These are phyloP conservation scores for Eucalyptus pauciflora DNA, from an alignment of 345 rosid genomes.

Conservation along the genomic window DNA sequence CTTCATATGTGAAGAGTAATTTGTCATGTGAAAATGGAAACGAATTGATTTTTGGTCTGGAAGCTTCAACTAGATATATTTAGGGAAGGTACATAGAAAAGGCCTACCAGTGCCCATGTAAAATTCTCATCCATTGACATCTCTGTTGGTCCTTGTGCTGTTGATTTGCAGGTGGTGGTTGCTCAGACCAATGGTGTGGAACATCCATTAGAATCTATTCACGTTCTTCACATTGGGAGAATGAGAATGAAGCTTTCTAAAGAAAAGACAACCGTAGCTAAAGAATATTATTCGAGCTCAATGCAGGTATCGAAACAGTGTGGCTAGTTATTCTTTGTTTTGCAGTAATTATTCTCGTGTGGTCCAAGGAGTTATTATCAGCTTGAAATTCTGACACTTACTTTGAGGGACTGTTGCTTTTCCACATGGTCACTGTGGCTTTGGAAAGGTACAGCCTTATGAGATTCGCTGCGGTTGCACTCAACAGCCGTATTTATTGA, in stretches of 20 bases:
- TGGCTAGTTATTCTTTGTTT: not conserved
- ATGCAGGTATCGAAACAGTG: slow-evolving; percentile 63
- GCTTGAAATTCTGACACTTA: not conserved
- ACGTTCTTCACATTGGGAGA: slow-evolving; percentile 84
- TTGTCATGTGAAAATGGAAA: not conserved
- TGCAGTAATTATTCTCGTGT: not conserved
- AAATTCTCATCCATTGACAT: not conserved
- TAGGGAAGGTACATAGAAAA: not conserved
- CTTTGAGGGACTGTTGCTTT: not conserved
- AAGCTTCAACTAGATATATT: not conserved
- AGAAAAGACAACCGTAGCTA: slow-evolving; percentile 56
- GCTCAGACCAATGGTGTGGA: slow-evolving; percentile 72
- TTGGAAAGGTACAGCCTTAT: not conserved
- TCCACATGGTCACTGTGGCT: not conserved
- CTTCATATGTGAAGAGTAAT: not conserved
- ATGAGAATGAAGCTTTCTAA: slow-evolving; percentile 95
- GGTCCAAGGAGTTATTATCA: not conserved
- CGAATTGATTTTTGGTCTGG: not conserved
- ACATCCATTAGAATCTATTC: slow-evolving; percentile 74
- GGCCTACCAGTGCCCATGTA: not conserved
- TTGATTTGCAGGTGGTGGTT: slow-evolving; percentile 53
- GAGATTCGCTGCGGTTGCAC: not conserved
- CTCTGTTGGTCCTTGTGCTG: not conserved
- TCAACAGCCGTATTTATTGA: not conserved
- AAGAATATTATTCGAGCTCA: slow-evolving; percentile 77